Percentiles rank a stretch among this genome's conserved stretches.
Conservation (phyloP, 306 rosid species). For the Vicia villosa region DNA sequence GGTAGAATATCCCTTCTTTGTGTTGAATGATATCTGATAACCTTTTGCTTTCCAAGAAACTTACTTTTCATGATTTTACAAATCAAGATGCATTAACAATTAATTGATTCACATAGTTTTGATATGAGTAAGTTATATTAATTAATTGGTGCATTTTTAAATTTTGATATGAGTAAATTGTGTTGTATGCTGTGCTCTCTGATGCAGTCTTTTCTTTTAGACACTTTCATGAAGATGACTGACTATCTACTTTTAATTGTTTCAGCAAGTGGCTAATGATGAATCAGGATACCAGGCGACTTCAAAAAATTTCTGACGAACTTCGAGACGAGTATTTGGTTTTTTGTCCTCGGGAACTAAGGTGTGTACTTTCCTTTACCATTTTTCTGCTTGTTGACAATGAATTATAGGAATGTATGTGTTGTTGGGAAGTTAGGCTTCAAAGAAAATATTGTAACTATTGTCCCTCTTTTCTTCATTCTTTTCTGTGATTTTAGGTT, state of each 20-base stretch:
- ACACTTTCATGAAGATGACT: slow-evolving; percentile 32
- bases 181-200: slow-evolving; percentile 21
- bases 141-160: too few relatives aligned
- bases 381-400: slow-evolving; percentile 23
- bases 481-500: slow-evolving; percentile 51
- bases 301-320: slow-evolving; percentile 82
- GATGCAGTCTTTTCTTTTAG: slow-evolving; percentile 29
- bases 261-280: slow-evolving; percentile 98
- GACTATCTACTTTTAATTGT: slow-evolving; percentile 37
- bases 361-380: slow-evolving; percentile 48
- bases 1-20: slow-evolving; percentile 13
- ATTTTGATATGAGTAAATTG: slow-evolving; percentile 18
- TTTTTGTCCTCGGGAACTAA: slow-evolving; percentile 73
- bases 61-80: slow-evolving; percentile 9
- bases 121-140: too few relatives aligned
- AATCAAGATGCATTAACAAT: slow-evolving; percentile 7
- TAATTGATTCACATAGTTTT: slow-evolving; percentile 1
- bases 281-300: slow-evolving; percentile 88
- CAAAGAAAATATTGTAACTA: background rate
- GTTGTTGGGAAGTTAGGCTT: background rate
- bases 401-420: background rate
- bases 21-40: background rate
- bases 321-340: slow-evolving; percentile 75
- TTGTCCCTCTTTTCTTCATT: slow-evolving; percentile 6
- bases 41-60: background rate